Percentiles rank a stretch among this genome's conserved stretches.
Conservation (phyloP, 495 filamentous ascomycete species). For the Zalerion maritima region DNA sequence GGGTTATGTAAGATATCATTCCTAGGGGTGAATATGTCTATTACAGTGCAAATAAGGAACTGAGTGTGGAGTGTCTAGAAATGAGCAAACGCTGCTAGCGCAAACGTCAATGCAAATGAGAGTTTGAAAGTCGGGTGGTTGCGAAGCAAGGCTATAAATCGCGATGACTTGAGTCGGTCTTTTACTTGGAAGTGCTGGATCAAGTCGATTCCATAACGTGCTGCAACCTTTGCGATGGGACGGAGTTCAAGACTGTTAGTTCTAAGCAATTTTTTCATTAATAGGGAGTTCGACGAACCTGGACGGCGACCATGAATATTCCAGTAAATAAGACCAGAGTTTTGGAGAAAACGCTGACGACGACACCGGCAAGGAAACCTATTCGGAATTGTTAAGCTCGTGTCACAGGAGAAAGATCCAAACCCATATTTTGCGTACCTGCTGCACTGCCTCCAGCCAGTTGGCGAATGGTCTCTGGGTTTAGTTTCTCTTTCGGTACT, state of each 20-base stretch:
- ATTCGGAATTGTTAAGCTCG: background rate
- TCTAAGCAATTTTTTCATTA: constrained; percentile 3
- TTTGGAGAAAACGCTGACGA: constrained; percentile 60
- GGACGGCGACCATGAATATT: constrained; percentile 50
- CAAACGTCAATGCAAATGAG: constrained; percentile 62
- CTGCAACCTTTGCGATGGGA: constrained; percentile 40
- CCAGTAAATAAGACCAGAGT: constrained; percentile 60
- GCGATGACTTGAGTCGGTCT: constrained; percentile 35
- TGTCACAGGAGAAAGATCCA: background rate
- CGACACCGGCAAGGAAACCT: constrained; percentile 55
- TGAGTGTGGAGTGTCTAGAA: constrained; percentile 1
- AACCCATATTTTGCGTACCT: constrained; percentile 22
- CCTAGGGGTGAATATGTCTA: background rate
- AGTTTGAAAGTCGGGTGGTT: constrained; percentile 65
- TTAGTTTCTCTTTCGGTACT: constrained; percentile 21
- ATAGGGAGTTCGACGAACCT: constrained; percentile 35
- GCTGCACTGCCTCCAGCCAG: constrained; percentile 54
- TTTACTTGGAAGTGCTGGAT: constrained; percentile 21
- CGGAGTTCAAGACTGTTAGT: background rate
- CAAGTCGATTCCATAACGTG: constrained; percentile 59
- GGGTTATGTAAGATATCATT: background rate
- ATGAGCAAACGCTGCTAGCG: constrained; percentile 11
- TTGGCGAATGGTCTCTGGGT: constrained; percentile 45
- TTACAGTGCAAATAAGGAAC: background rate
- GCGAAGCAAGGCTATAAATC: constrained; percentile 40